Evolutionary conservation across 768 basidiomycete species (phyloP).

Genomic region (Chalciporus pseudorubinellus): DNA sequence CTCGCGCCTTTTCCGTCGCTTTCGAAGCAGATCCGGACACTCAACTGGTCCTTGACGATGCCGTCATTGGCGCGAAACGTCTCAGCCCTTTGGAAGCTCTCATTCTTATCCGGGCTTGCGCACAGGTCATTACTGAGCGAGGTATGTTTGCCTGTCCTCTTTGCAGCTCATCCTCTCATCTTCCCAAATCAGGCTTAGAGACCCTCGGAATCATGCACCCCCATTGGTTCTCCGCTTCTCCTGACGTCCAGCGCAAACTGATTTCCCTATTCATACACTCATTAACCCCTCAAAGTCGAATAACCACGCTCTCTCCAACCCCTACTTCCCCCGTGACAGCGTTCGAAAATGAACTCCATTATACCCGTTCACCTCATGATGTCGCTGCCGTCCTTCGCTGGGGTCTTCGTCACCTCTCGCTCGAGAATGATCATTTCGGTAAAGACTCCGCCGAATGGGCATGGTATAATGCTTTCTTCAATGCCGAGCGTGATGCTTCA

Average conservation of each 20-base stretch:
- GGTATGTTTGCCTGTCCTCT: conserved; percentile 42
- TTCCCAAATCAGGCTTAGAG: conserved; percentile 56
- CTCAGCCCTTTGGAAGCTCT: conserved; percentile 64
- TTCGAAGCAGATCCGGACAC: conserved; percentile 60
- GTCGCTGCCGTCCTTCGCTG: conserved; percentile 79
- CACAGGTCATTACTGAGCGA: conserved; percentile 60
- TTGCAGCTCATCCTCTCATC: conserved; percentile 4
- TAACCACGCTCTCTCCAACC: conserved; percentile 51
- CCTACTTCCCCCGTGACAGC: conserved; percentile 44
- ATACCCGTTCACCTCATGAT: conserved; percentile 69
- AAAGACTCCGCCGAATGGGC: conserved; percentile 49
- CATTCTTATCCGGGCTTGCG: conserved; percentile 62
- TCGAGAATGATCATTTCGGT: conserved; percentile 61
- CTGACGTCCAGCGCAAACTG: conserved; percentile 62
- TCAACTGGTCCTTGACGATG: conserved; percentile 47
- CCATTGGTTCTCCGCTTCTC: conserved; percentile 77
- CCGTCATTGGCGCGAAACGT: conserved; percentile 53
- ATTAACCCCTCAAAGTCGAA: conserved; percentile 45
- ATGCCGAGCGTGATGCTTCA: conserved; percentile 54
- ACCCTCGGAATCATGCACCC: conserved; percentile 83
- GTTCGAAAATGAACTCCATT: conserved; percentile 65
- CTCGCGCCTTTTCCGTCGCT: conserved; percentile 51
- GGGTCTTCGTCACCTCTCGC: conserved; percentile 70
- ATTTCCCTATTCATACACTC: conserved; percentile 71
- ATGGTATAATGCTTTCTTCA: conserved; percentile 69